Base-by-base conservation (phyloP, 1,139 yeast genomes). In the Candida tropicalis region DNA sequence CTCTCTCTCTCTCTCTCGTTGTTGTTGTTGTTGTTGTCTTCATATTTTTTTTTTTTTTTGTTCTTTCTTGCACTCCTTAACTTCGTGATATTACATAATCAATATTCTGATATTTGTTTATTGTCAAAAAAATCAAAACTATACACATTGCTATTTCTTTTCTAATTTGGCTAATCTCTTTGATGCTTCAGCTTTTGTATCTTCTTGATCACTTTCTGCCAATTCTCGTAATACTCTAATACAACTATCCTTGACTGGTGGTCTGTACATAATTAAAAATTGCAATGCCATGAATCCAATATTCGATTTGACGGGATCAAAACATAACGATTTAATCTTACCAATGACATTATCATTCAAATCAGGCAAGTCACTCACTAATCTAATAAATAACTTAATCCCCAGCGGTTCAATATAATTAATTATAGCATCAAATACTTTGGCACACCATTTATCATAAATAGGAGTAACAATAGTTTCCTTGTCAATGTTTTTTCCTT, bases 241-340 rank as follows among this genome's bases (percentile, higher is more conserved):
- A 57, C 96, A 87, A 18, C 73, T 73, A 2, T 68, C 67, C 49
- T 84, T 80, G 23, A 82, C 77, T 3, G 99, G 98, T 0, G 97
- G 97, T 52, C 97, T 77, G 59, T 88, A 87, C 91, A 89, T 87
- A 46, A 90, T 79, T 52, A 95, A 67, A 58, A 86, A 91, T 51
- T 87, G 87, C 44, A 90, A 66, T 1, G 95, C 81, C 51, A 87
- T 84, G 54, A 87, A 83, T 1, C 98, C 99, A 17, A 93, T 70
- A 43, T 82, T 76, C 26, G 82, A 74, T 61, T 98, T 77, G 26
- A 81, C 84, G 0, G 99, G 98, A 60, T 95, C 99, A 43, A 80
- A 69, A 60, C 97, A 87, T 22, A 93, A 68, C 7, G 95, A 81
- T 56, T 81, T 80, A 44, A 93, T 76, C 47, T 82, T 79, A 22